A percentile compares a stretch with the other conserved stretches of the same genome.
Evolutionary conservation across 108 stramenopile genomes (phyloP).

Genomic region (Nitzschia inconspicua): DNA sequence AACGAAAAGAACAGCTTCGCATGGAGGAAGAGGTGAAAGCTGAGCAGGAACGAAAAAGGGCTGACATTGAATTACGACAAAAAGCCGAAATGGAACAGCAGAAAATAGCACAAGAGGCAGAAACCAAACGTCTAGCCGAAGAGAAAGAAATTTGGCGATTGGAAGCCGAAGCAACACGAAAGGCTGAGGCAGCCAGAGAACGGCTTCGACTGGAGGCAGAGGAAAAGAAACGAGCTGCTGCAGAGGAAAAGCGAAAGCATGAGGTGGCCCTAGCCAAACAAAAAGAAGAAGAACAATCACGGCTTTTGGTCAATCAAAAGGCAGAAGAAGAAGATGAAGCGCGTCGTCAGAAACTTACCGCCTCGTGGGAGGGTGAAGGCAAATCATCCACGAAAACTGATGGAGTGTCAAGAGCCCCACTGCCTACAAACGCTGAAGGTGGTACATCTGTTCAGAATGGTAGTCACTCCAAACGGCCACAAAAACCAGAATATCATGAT

Average conservation of each 20-base stretch:
- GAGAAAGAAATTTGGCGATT: not conserved
- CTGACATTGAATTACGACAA: too few relatives aligned
- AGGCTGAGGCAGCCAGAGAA: not conserved
- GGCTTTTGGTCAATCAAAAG: not conserved
- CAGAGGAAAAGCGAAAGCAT: slow-evolving; percentile 3
- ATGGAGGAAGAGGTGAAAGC: too few relatives aligned
- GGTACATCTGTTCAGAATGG: too few relatives aligned
- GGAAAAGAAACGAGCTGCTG: not conserved
- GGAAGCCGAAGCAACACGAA: not conserved
- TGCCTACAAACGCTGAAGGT: too few relatives aligned
- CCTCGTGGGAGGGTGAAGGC: too few relatives aligned
- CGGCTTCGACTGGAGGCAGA: not conserved
- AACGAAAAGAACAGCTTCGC: too few relatives aligned
- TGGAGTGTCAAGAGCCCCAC: too few relatives aligned
- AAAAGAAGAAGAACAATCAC: not conserved
- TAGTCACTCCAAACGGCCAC: not conserved
- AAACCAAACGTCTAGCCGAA: not conserved
- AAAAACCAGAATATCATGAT: not conserved
- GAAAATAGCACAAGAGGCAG: too few relatives aligned
- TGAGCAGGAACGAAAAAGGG: too few relatives aligned
- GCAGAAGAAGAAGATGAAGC: not conserved
- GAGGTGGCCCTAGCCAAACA: not conserved
- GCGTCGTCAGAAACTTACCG: not conserved
- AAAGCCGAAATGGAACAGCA: too few relatives aligned
- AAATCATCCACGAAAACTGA: too few relatives aligned